Evolutionary conservation across 768 basidiomycete species (phyloP).

Genomic region (Suillus bovinus): DNA sequence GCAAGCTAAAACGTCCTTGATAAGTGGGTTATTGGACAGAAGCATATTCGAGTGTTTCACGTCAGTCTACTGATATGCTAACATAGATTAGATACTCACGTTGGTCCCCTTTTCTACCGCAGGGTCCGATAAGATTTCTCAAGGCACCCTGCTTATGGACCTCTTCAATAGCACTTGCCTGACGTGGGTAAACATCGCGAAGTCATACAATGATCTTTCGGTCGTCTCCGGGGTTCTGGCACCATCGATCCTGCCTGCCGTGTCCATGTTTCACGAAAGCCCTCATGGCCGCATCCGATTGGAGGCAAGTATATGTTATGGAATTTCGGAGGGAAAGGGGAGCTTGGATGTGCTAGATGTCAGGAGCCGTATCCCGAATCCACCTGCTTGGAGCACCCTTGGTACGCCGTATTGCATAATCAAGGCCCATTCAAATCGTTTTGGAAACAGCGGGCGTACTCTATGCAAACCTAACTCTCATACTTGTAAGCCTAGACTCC

Average conservation of each 20-base stretch:
- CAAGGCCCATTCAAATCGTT: neutral
- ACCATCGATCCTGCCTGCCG: neutral
- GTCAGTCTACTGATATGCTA: neutral
- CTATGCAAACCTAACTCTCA: neutral
- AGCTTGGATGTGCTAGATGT: neutral
- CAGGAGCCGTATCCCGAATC: neutral
- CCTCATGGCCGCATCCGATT: neutral
- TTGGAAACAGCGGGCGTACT: neutral
- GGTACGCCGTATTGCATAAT: neutral
- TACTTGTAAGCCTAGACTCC: neutral
- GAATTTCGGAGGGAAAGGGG: neutral
- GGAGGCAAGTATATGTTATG: neutral
- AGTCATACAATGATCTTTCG: neutral
- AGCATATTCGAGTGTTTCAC: too few relatives aligned
- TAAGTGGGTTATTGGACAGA: neutral
- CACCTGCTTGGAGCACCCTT: neutral
- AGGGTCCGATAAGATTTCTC: constrained; percentile 1
- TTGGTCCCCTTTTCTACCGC: neutral
- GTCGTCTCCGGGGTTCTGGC: neutral
- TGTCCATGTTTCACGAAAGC: neutral
- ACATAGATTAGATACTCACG: neutral
- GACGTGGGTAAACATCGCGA: neutral
- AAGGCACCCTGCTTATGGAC: neutral
- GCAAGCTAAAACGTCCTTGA: neutral
- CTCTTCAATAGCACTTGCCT: neutral